These are phyloP conservation scores for Pezicula carpinea DNA, from an alignment of 2,329 filamentous ascomycete species.

Conservation along the genomic window DNA sequence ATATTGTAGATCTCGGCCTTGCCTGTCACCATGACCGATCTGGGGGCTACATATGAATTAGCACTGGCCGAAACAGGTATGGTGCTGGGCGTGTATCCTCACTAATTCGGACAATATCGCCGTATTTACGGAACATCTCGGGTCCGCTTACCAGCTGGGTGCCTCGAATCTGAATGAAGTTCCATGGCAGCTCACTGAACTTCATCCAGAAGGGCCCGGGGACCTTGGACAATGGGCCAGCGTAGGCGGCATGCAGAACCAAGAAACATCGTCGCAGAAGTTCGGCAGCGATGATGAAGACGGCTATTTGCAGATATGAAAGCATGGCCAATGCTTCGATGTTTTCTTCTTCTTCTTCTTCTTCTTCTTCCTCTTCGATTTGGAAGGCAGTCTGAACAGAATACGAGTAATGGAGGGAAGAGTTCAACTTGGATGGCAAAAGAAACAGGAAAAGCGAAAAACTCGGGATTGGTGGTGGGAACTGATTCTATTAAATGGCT, in stretches of 20 bases:
- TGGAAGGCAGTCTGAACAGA: neutral
- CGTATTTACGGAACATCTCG: constrained; percentile 13
- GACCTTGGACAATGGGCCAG: constrained; percentile 15
- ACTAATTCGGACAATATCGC: constrained; percentile 15
- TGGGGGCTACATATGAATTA: constrained; percentile 7
- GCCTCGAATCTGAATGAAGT: constrained; percentile 10
- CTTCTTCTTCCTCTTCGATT: neutral
- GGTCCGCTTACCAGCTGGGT: constrained; percentile 7
- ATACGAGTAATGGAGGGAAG: neutral
- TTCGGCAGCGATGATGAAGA: constrained; percentile 5
- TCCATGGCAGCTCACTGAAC: constrained; percentile 11
- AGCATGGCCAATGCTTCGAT: neutral
- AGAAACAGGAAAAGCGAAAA: too few relatives aligned
- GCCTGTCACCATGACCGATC: constrained; percentile 10
- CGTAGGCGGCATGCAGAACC: constrained; percentile 8
- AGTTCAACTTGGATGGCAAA: too few relatives aligned
- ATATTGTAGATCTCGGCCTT: constrained; percentile 11
- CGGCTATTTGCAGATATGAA: constrained; percentile 1
- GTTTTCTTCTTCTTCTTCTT: too few relatives aligned
- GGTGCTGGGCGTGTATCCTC: neutral
- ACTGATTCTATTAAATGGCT: too few relatives aligned
- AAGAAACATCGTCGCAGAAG: constrained; percentile 6
- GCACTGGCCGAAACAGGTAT: neutral
- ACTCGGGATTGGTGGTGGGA: too few relatives aligned
- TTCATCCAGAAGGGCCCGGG: constrained; percentile 13